A percentile compares a stretch with the other conserved stretches of the same genome.
Evolutionary conservation across 257 asterid species (phyloP).

Genomic region (Solanum corneliomulleri): DNA sequence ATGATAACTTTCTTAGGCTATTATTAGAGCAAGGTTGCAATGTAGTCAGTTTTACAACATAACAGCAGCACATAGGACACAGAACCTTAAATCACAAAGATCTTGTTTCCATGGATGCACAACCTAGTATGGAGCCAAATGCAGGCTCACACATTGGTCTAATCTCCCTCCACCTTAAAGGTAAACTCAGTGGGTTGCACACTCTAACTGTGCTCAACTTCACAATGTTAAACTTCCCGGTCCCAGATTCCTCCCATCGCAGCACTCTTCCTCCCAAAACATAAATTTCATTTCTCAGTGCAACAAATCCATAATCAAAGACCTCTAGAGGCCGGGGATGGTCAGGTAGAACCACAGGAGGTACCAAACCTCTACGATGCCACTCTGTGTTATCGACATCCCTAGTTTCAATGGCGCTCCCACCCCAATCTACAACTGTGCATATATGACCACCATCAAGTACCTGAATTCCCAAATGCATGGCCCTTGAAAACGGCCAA

Average conservation of each 20-base stretch:
- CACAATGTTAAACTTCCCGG: neutral
- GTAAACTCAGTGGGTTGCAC: neutral
- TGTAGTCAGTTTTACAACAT: neutral
- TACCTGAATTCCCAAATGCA: conserved; percentile 4
- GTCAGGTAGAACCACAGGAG: conserved; percentile 3
- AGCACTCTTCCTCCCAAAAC: conserved; percentile 3
- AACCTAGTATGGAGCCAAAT: neutral
- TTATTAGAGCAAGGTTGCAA: neutral
- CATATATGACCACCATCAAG: conserved; percentile 3
- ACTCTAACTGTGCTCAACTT: neutral
- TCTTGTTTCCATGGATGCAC: neutral
- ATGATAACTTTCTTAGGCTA: neutral
- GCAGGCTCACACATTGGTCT: conserved; percentile 1
- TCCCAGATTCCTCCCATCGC: neutral
- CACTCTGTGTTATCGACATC: neutral
- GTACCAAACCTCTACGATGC: neutral
- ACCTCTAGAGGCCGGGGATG: conserved; percentile 1
- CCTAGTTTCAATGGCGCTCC: neutral
- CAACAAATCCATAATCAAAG: conserved; percentile 2
- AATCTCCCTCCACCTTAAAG: neutral
- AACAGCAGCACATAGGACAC: neutral
- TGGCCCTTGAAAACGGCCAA: neutral
- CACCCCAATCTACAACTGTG: conserved; percentile 2
- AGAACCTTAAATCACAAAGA: neutral
- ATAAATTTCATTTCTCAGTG: neutral